Percentiles rank a stretch among this genome's conserved stretches.
These are phyloP conservation scores for Trichophyton mentagrophytes DNA, from an alignment of 2,329 filamentous ascomycete genomes.

Conservation along the genomic window DNA sequence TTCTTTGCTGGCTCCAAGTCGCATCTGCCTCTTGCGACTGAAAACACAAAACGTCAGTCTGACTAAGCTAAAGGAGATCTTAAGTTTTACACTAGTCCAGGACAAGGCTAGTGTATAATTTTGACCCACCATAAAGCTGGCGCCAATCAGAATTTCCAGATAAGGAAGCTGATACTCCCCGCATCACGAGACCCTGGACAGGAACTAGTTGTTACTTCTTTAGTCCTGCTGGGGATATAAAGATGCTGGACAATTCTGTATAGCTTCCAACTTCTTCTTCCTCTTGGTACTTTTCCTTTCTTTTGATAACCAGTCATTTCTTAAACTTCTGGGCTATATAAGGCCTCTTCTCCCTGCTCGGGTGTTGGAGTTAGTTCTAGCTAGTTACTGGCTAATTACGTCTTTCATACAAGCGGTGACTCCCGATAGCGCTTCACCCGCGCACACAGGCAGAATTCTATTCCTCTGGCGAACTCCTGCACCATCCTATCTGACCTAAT, in stretches of 20 bases:
- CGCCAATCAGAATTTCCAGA: neutral
- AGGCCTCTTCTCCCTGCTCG: neutral
- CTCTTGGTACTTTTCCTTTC: neutral
- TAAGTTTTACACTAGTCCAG: neutral
- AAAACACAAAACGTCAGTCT: neutral
- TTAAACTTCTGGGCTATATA: neutral
- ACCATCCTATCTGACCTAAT: neutral
- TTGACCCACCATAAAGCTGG: neutral
- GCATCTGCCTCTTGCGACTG: neutral
- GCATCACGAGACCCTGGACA: neutral
- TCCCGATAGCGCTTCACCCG: neutral
- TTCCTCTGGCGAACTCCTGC: neutral
- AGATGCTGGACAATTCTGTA: neutral
- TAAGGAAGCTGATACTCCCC: slow-evolving; percentile 1
- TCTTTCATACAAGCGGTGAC: neutral
- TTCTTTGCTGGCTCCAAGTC: neutral
- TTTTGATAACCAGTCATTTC: neutral
- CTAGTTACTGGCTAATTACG: neutral
- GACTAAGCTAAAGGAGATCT: neutral
- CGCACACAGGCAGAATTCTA: neutral
- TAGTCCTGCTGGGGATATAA: neutral
- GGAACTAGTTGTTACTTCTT: neutral
- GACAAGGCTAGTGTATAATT: neutral
- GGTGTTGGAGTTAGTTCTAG: neutral
- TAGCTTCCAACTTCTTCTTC: neutral